These are phyloP conservation scores for Uncinocarpus reesii DNA, from an alignment of 2,329 filamentous ascomycete species.

Conservation along the genomic window DNA sequence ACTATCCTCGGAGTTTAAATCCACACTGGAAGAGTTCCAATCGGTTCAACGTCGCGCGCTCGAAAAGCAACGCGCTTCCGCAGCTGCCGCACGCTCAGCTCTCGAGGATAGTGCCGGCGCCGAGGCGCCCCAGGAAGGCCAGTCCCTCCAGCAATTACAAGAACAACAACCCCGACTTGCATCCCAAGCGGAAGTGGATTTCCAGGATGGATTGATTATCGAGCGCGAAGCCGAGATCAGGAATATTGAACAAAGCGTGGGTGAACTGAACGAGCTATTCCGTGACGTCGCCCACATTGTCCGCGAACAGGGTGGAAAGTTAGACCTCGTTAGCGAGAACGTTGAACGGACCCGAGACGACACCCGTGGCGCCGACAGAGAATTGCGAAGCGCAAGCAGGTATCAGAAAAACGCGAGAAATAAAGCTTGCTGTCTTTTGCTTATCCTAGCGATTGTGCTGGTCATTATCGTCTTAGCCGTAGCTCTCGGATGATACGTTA, in stretches of 20 bases:
- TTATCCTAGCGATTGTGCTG: conserved; percentile 80
- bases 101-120: conserved; percentile 49
- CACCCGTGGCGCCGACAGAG: conserved; percentile 72
- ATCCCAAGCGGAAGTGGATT: conserved; percentile 89
- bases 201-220: conserved; percentile 88
- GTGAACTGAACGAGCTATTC: conserved; percentile 92
- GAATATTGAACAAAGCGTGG: conserved; percentile 93
- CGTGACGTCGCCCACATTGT: conserved; percentile 97
- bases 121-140: conserved; percentile 33
- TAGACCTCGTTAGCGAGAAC: conserved; percentile 81
- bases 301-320: conserved; percentile 77
- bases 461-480: conserved; percentile 83
- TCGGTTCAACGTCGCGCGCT: conserved; percentile 77
- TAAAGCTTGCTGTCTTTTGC: conserved; percentile 82
- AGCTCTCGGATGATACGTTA: conserved; percentile 52
- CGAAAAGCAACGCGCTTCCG: conserved; percentile 82
- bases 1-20: conserved; percentile 83
- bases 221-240: conserved; percentile 95
- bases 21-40: conserved; percentile 83
- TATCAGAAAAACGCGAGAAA: conserved; percentile 94
- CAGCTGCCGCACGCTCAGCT: conserved; percentile 70
- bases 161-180: conserved; percentile 72
- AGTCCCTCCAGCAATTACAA: conserved; percentile 61
- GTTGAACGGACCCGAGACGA: conserved; percentile 73
- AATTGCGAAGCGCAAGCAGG: conserved; percentile 72